Evolutionary conservation across 495 filamentous ascomycete genomes (phyloP).

Genomic region (Thermothielavioides terrestris): DNA sequence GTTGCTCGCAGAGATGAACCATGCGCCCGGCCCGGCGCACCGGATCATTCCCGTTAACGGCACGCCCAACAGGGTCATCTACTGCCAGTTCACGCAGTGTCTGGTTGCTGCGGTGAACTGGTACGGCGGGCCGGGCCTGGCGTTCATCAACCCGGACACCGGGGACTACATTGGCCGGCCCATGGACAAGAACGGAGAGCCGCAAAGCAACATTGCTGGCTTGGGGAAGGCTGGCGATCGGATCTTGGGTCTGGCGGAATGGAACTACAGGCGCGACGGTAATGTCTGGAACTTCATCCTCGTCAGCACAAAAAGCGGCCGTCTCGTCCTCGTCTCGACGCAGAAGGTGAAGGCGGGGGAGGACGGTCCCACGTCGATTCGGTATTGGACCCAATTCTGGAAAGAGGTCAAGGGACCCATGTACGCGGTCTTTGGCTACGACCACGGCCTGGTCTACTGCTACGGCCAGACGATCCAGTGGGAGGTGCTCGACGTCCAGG

Average conservation of each 20-base stretch:
- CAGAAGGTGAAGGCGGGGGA: slow-evolving; percentile 7
- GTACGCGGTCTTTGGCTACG: slow-evolving; percentile 34
- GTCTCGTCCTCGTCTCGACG: slow-evolving; percentile 38
- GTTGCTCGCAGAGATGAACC: slow-evolving; percentile 42
- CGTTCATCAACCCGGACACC: slow-evolving; percentile 42
- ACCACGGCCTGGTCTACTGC: slow-evolving; percentile 39
- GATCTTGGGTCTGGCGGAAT: slow-evolving; percentile 37
- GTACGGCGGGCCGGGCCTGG: slow-evolving; percentile 28
- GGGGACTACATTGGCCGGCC: slow-evolving; percentile 37
- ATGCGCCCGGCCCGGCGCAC: slow-evolving; percentile 40
- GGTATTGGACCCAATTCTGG: slow-evolving; percentile 38
- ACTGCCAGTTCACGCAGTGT: slow-evolving; percentile 41
- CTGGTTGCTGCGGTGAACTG: slow-evolving; percentile 44
- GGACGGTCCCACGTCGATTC: slow-evolving; percentile 19
- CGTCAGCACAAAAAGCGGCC: slow-evolving; percentile 32
- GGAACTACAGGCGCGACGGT: slow-evolving; percentile 34
- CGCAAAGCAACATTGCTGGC: slow-evolving; percentile 30
- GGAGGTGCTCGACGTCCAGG: slow-evolving; percentile 35
- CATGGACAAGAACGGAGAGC: slow-evolving; percentile 24
- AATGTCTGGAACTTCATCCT: slow-evolving; percentile 40
- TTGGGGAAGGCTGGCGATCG: slow-evolving; percentile 34
- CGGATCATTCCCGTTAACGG: slow-evolving; percentile 40
- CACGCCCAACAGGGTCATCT: slow-evolving; percentile 47
- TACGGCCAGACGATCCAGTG: slow-evolving; percentile 35
- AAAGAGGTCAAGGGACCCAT: slow-evolving; percentile 31